Conservation (phyloP, 2,329 filamentous ascomycete species). For the Pyrenochaeta sp. region DNA sequence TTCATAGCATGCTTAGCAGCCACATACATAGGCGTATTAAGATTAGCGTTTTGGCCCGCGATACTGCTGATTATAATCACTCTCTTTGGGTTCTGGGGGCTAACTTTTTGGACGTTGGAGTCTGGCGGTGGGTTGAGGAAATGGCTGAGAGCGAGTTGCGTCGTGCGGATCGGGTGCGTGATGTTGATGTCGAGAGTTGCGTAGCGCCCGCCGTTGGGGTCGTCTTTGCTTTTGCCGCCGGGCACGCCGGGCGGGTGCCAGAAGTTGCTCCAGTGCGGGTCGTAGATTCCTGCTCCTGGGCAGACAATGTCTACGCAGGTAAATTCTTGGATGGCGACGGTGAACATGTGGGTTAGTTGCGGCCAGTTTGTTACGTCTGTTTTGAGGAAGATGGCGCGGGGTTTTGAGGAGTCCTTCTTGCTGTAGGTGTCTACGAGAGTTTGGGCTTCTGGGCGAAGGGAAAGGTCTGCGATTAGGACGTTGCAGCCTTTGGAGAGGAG, state of each 20-base stretch:
- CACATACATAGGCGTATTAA: conserved; percentile 55
- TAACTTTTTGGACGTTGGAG: conserved; percentile 41
- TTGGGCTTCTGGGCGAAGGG: conserved; percentile 58
- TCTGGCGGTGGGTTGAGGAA: conserved; percentile 51
- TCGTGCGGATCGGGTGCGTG: conserved; percentile 57
- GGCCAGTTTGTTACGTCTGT: conserved; percentile 54
- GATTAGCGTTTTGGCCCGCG: conserved; percentile 52
- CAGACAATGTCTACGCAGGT: conserved; percentile 56
- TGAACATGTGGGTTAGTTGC: conserved; percentile 46
- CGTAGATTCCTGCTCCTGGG: conserved; percentile 60
- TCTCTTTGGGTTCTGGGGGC: conserved; percentile 54
- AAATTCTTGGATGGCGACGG: conserved; percentile 38
- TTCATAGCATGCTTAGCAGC: conserved; percentile 57
- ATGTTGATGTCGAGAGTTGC: conserved; percentile 57
- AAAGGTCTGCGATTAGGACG: conserved; percentile 59
- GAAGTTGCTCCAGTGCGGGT: conserved; percentile 58
- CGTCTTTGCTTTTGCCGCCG: conserved; percentile 44
- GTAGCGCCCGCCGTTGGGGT: conserved; percentile 34
- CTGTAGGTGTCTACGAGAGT: conserved; percentile 48
- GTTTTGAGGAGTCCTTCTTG: conserved; percentile 21
- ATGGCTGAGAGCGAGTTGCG: conserved; percentile 57
- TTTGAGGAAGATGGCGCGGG: conserved; percentile 54
- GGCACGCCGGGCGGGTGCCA: conserved; percentile 56
- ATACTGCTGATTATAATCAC: conserved; percentile 56
- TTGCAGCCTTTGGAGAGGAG: conserved; percentile 57